Evolutionary conservation across 2,329 filamentous ascomycete species (phyloP), one percentile per base, ranked within the genome.

Genomic region (Pseudogymnoascus sp.): DNA sequence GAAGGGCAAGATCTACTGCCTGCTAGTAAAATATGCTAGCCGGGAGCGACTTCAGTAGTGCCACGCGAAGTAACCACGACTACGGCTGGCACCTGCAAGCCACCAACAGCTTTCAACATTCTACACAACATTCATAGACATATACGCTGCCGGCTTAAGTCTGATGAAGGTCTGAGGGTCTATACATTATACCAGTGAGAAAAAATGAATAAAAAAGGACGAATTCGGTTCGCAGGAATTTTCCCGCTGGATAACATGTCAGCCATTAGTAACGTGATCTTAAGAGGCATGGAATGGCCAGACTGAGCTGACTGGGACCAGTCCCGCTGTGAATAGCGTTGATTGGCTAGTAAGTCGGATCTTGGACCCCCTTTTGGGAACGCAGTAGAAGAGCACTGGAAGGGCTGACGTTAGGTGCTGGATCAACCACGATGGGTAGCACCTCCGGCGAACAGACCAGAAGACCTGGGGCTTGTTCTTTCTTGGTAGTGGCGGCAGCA

Each of bases 381-480:
- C 30, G 8, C 25, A 54, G 22, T 12, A 33, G 28, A 18, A 54
- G 16, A n/a, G n/a, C 16, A 54, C 9, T 33, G 2, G 47, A 20
- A 54, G 47, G 47, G 25, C 33, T n/a, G 22, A 50, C 11, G 47
- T 6, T 33, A 18, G 5, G 25, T 54, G n/a, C 47, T 54, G 4
- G n/a, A 5, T 33, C 47, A 54, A 14, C 47, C 47, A 33, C 18
- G 25, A 54, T 54, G 25, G 47, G 47, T 9, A 54, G 47, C 47
- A 33, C 12, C 25, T 33, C 47, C 47, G 28, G 22, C 22, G 41
- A 47, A 47, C 41, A 47, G 41, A 28, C 41, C 25, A 33, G 5
- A 33, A 33, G 47, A 54, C 47, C 18, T 54, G 47, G 47, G 47
- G n/a, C 47, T 54, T 54, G n/a, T 33, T 54, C 47, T 54, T 25